These are phyloP conservation scores for Dactylis glomerata DNA, from an alignment of 176 grass and related monocot species.

Conservation along the genomic window DNA sequence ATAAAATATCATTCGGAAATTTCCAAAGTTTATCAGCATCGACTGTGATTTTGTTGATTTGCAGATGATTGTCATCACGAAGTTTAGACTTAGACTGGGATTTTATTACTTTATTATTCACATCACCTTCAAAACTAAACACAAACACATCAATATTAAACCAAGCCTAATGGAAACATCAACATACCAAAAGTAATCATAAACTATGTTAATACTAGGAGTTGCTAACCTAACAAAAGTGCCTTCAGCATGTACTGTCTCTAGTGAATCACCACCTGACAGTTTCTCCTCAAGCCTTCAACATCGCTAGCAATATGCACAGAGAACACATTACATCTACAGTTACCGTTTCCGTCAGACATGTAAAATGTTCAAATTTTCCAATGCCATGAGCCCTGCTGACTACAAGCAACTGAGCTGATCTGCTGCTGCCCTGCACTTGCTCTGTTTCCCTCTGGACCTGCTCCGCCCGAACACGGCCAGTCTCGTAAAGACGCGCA, in stretches of 20 bases:
- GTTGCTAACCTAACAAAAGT: constrained; percentile 26
- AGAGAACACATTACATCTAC: not conserved
- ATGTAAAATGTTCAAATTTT: not conserved
- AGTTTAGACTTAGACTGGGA: not conserved
- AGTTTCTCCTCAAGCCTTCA: not conserved
- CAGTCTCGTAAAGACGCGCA: constrained; percentile 77
- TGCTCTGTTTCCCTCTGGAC: constrained; percentile 49
- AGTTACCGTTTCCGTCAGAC: not conserved
- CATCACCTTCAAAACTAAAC: not conserved
- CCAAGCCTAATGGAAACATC: not conserved
- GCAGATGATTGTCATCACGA: not conserved
- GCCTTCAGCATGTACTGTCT: not conserved
- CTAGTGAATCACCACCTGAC: constrained; percentile 7
- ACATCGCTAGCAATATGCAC: constrained; percentile 26
- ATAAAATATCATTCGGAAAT: too few relatives aligned
- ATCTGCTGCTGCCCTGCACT: constrained; percentile 30
- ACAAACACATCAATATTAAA: not conserved
- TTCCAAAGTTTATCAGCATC: not conserved
- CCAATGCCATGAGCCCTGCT: not conserved
- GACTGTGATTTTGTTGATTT: not conserved
- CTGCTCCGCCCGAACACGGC: constrained; percentile 68
- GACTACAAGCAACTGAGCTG: constrained; percentile 31
- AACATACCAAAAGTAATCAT: not conserved
- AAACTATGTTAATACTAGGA: not conserved
- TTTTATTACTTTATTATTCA: not conserved